A percentile compares a stretch with the other conserved stretches of the same genome.
phyloP scores from a whole-genome alignment of 2,329 filamentous ascomycete genomes.

The Colletotrichum somersetense region DNA sequence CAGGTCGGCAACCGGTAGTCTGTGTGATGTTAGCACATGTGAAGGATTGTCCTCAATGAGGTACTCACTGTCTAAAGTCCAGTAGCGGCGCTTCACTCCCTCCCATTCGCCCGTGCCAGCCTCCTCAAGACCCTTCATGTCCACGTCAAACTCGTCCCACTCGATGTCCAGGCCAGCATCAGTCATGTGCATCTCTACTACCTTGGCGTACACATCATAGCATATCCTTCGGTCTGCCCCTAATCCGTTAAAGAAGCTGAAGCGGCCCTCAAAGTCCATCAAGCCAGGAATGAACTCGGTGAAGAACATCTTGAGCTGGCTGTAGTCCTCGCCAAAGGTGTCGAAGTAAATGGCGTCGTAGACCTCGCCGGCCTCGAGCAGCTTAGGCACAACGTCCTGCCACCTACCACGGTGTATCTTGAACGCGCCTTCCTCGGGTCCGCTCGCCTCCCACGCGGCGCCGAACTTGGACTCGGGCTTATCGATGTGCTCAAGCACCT shows the following conservation, averaged over 20 bases:
- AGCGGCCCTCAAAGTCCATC: constrained; percentile 78
- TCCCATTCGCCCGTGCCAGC: constrained; percentile 84
- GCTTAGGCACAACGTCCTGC: constrained; percentile 81
- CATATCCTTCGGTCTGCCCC: constrained; percentile 93
- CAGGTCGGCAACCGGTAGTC: constrained; percentile 81
- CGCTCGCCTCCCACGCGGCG: constrained; percentile 65
- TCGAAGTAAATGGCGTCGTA: constrained; percentile 97
- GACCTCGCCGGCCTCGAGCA: constrained; percentile 75
- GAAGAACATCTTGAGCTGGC: constrained; percentile 87
- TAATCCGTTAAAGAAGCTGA: constrained; percentile 91
- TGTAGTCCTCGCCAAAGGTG: constrained; percentile 95
- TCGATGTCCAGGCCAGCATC: constrained; percentile 92
- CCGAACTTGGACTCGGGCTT: constrained; percentile 65
- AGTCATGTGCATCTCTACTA: constrained; percentile 89
- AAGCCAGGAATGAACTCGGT: constrained; percentile 86
- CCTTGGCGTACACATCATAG: constrained; percentile 95
- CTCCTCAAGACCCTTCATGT: constrained; percentile 73
- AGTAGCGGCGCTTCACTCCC: constrained; percentile 89
- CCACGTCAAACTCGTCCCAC: constrained; percentile 83
- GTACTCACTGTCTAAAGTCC: constrained; percentile 80
- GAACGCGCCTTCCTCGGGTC: constrained; percentile 74
- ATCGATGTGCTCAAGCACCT: constrained; percentile 76
- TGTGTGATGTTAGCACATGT: constrained; percentile 48
- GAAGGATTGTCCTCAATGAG: background rate
- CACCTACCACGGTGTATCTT: constrained; percentile 81